Base-by-base conservation (phyloP, 495 filamentous ascomycete species). In the Rhizodiscina lignyota region DNA sequence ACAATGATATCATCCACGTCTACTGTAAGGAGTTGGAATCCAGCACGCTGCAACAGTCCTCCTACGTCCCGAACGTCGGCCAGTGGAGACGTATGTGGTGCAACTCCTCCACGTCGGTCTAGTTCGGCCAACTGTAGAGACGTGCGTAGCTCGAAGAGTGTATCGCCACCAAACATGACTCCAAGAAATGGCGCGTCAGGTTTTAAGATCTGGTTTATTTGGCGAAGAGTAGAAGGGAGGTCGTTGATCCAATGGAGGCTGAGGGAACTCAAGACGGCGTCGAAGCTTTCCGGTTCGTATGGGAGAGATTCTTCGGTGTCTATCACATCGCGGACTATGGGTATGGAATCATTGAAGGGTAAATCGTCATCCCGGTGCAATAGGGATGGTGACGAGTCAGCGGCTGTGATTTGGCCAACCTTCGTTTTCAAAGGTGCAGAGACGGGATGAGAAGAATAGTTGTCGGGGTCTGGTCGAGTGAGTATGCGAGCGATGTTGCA, bases 161-260 rank as follows among this genome's bases (percentile, higher is more conserved):
- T 81, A 49, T 99, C 91, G 0, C 91, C 91, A 36, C 91, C 91
- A 30, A 91, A 72, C 85, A 99, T 96, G 34, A 84, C 89, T 10
- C 77, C 89, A 23, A 99, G 72, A 52, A 99, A 92, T 11, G 91
- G 86, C 28, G 70, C 65, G 51, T 99, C 91, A 0, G 89, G 85
- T 56, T 87, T 87, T 12, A 99, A 70, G 23, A 86, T 64, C 28
- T 61, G 63, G 59, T 89, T 83, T 43, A 92, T 68, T 51, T 93
- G 81, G 22, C 69, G 56, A 1, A 99, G 68, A 3, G 87, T 60
- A 3, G 74, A 77, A 0, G 91, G 89, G 5, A 99, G 69, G 52
- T 99, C 81, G 56, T 99, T 99, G 58, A 94, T 77, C 91, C 91
- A 99, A 58, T 99, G 91, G 52, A 99, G 69, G 21, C 75, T 83